phyloP scores from a whole-genome alignment of 2,329 filamentous ascomycete species.

The Colletotrichum musae region DNA sequence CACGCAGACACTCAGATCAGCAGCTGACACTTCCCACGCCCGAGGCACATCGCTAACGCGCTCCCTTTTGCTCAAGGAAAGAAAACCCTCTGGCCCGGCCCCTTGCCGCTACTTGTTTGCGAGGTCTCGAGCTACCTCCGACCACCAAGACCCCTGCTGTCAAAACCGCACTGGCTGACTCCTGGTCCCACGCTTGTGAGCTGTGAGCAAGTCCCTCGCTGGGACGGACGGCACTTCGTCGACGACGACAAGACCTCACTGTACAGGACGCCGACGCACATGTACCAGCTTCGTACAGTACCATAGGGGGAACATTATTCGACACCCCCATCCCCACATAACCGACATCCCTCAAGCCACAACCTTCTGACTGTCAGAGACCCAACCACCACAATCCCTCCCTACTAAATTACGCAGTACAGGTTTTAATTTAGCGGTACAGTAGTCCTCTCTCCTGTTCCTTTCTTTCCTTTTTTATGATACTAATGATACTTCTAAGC shows the following conservation, averaged over 20 bases:
- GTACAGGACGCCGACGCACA: slow-evolving; percentile 9
- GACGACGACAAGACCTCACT: slow-evolving; percentile 8
- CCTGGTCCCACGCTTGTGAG: slow-evolving; percentile 24
- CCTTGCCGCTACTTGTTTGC: slow-evolving; percentile 18
- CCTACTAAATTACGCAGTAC: too few relatives aligned
- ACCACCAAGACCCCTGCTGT: slow-evolving; percentile 25
- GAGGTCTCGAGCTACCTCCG: slow-evolving; percentile 22
- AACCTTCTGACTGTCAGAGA: too few relatives aligned
- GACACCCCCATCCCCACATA: too few relatives aligned
- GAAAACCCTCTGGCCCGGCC: slow-evolving; percentile 23
- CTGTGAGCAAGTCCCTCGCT: slow-evolving; percentile 17
- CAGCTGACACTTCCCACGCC: neutral
- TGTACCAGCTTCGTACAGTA: slow-evolving; percentile 24
- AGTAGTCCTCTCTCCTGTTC: too few relatives aligned
- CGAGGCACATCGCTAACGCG: slow-evolving; percentile 9
- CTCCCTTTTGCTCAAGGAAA: slow-evolving; percentile 4
- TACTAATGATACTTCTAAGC: too few relatives aligned
- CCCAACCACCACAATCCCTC: too few relatives aligned
- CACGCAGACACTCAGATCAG: slow-evolving; percentile 21
- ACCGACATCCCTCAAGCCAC: too few relatives aligned
- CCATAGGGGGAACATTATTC: too few relatives aligned
- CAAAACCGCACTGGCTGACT: slow-evolving; percentile 17
- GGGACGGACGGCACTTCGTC: slow-evolving; percentile 28
- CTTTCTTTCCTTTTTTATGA: too few relatives aligned
- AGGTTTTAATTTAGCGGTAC: too few relatives aligned